A percentile compares a stretch with the other conserved stretches of the same genome.
phyloP scores from a whole-genome alignment of 116 monocot species.

The Cymodocea nodosa region DNA sequence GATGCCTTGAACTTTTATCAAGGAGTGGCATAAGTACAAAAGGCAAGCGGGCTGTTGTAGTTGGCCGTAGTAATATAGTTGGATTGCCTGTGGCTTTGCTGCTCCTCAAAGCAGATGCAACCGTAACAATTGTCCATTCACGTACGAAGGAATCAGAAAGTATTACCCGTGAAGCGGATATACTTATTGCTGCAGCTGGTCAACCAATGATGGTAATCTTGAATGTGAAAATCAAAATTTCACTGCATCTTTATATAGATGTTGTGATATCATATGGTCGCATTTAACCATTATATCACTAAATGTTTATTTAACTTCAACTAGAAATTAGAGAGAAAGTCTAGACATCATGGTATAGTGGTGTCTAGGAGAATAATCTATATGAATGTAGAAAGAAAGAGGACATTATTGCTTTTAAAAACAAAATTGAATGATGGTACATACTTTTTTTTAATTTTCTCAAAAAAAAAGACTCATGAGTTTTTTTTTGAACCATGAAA shows the following conservation, averaged over 20 bases:
- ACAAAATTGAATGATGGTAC: no score
- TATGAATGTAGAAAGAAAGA: background rate
- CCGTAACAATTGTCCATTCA: slow-evolving; percentile 84
- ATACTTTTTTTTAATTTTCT: no score
- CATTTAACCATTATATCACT: no score
- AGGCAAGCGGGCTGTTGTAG: slow-evolving; percentile 74
- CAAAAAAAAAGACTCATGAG: no score
- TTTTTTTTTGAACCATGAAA: no score
- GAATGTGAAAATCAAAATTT: background rate
- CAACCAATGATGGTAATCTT: slow-evolving; percentile 71
- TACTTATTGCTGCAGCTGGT: slow-evolving; percentile 86
- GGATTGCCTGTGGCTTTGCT: slow-evolving; percentile 76
- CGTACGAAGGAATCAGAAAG: slow-evolving; percentile 51
- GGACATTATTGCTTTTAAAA: no score
- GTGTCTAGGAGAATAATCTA: background rate
- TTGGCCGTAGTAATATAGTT: slow-evolving; percentile 93
- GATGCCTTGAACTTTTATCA: slow-evolving; percentile 66
- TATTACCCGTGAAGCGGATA: slow-evolving; percentile 79
- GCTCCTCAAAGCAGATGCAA: slow-evolving; percentile 83
- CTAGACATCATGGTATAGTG: no score
- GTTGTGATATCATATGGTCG: no score
- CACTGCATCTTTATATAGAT: no score
- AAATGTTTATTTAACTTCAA: no score
- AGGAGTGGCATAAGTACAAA: slow-evolving; percentile 63
- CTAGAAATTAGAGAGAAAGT: no score